phyloP scores from a whole-genome alignment of 2,329 filamentous ascomycete species.

The Zymoseptoria brevis region DNA sequence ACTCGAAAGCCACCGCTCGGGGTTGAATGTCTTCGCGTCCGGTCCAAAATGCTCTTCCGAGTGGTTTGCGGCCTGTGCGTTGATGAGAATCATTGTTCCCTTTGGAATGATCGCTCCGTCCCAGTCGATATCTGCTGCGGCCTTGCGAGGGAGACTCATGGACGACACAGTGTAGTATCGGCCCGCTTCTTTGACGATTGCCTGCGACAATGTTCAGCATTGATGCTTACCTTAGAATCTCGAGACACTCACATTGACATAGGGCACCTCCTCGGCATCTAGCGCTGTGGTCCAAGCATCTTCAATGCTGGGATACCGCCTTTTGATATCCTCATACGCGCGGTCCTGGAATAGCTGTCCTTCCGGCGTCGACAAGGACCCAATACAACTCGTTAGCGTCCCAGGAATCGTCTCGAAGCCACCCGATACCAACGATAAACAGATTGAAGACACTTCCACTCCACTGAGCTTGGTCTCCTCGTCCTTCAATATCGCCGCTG shows the following conservation, averaged over 20 bases:
- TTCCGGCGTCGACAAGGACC: conserved; percentile 41
- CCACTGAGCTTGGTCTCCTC: conserved; percentile 46
- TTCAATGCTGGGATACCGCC: conserved; percentile 38
- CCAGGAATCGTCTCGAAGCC: conserved; percentile 50
- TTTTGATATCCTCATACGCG: conserved; percentile 46
- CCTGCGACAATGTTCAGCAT: conserved; percentile 9
- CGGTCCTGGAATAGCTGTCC: conserved; percentile 47
- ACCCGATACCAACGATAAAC: conserved; percentile 45
- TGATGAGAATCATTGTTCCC: conserved; percentile 49
- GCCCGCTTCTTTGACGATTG: conserved; percentile 46
- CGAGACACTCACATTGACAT: conserved; percentile 27
- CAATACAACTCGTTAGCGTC: conserved; percentile 46
- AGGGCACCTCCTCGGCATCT: conserved; percentile 43
- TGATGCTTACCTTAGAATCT: background rate
- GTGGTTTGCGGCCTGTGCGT: conserved; percentile 49
- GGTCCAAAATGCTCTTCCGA: conserved; percentile 44
- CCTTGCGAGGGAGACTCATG: conserved; percentile 47
- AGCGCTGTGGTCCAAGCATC: conserved; percentile 42
- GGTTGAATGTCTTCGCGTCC: conserved; percentile 41
- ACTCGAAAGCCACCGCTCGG: conserved; percentile 41
- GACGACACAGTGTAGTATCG: conserved; percentile 48
- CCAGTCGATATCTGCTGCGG: conserved; percentile 44
- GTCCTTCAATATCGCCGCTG: conserved; percentile 47
- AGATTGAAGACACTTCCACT: conserved; percentile 48
- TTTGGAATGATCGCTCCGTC: conserved; percentile 45